Percentiles rank a stretch among this genome's conserved stretches.
Evolutionary conservation across 1,139 yeast genomes (phyloP).

Genomic region (Geotrichum bryndzae): DNA sequence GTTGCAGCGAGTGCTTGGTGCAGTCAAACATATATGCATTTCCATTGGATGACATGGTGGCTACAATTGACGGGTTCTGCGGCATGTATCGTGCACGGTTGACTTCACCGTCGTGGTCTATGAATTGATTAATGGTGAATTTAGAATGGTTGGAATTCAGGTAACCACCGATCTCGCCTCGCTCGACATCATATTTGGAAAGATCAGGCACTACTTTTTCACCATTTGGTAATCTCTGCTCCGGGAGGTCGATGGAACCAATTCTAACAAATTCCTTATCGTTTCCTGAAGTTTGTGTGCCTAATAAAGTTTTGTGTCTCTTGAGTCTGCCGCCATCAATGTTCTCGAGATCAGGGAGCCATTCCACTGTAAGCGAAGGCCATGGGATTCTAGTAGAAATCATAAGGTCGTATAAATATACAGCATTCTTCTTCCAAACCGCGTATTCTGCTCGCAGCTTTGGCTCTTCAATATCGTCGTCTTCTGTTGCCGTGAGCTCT

Average conservation of each 20-base stretch:
- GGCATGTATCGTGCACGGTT: conserved; percentile 84
- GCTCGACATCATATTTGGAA: conserved; percentile 16
- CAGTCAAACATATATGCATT: conserved; percentile 61
- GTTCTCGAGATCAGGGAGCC: conserved; percentile 38
- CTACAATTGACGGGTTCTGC: conserved; percentile 55
- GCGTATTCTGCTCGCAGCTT: conserved; percentile 50
- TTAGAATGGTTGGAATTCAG: conserved; percentile 22
- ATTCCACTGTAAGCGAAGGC: conserved; percentile 44
- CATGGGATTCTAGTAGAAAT: conserved; percentile 58
- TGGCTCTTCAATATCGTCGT: conserved; percentile 17
- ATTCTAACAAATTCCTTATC: conserved; percentile 69
- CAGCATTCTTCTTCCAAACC: conserved; percentile 90
- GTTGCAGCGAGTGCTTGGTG: conserved; percentile 39
- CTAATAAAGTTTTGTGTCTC: conserved; percentile 47
- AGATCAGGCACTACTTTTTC: conserved; percentile 11
- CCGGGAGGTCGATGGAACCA: conserved; percentile 45
- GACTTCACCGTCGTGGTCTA: conserved; percentile 52
- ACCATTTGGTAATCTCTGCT: neutral
- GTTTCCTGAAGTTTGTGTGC: conserved; percentile 79
- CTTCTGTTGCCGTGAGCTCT: conserved; percentile 7
- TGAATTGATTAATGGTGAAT: conserved; percentile 47
- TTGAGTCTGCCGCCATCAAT: conserved; percentile 3
- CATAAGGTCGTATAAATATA: conserved; percentile 72
- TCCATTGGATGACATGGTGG: conserved; percentile 75
- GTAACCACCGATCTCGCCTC: conserved; percentile 23